These are phyloP conservation scores for Oemleria cerasiformis DNA, from an alignment of 306 rosid genomes.

Conservation along the genomic window DNA sequence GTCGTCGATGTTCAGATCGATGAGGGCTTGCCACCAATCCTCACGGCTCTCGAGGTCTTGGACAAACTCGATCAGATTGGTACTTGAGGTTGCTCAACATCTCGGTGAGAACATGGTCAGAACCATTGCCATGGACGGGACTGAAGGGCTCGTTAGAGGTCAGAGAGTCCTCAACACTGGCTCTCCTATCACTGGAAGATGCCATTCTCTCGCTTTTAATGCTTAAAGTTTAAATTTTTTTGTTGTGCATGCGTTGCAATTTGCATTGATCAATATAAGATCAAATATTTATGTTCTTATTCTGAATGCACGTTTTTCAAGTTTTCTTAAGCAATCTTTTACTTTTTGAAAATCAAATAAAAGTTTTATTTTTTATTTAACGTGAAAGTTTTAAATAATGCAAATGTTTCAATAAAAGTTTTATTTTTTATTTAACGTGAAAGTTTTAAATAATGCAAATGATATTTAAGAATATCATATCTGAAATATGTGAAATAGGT, in stretches of 20 bases:
- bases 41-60: slow-evolving; percentile 72
- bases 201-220: not conserved
- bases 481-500: slow-evolving; percentile 34
- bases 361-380: too few species aligned
- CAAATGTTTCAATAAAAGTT: not conserved
- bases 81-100: slow-evolving; percentile 81
- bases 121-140: slow-evolving; percentile 95
- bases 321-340: not conserved
- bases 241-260: not conserved
- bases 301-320: not conserved
- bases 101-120: slow-evolving; percentile 80
- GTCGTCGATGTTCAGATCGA: slow-evolving; percentile 79
- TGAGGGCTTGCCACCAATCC: slow-evolving; percentile 76
- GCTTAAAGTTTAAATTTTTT: not conserved
- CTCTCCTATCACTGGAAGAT: slow-evolving; percentile 70
- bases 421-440: not conserved
- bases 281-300: not conserved
- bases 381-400: not conserved
- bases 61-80: slow-evolving; percentile 55
- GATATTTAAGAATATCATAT: not conserved
- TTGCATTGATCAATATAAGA: not conserved
- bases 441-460: not conserved
- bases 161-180: slow-evolving; percentile 83
- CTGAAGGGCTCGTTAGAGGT: slow-evolving; percentile 78
- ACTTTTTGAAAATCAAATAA: not conserved